Conservation (phyloP, 2,329 filamentous ascomycete species). For the Xylariaceae sp. region DNA sequence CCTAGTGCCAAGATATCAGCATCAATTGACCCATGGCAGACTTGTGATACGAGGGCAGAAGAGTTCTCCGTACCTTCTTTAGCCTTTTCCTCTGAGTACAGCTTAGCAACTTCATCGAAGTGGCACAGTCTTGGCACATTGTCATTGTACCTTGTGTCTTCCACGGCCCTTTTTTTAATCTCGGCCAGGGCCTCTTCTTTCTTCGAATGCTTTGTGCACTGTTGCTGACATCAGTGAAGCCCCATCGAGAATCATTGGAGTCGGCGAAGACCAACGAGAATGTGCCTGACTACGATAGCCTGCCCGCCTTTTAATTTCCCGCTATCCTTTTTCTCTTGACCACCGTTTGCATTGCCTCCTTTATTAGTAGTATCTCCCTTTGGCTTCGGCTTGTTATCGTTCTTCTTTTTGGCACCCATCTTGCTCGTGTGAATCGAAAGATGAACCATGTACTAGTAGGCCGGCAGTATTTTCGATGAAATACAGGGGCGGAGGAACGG, state of each 20-base stretch:
- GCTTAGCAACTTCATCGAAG: conserved; percentile 76
- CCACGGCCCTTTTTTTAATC: conserved; percentile 57
- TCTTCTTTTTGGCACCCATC: conserved; percentile 40
- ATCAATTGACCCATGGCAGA: too few species aligned
- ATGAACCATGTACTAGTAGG: background rate
- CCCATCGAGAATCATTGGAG: background rate
- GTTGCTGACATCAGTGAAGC: background rate
- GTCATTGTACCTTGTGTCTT: too few species aligned
- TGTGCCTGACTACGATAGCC: conserved; percentile 31
- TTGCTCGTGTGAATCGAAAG: background rate
- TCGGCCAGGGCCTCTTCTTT: conserved; percentile 78
- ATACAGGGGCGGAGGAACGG: too few species aligned
- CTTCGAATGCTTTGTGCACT: conserved; percentile 78
- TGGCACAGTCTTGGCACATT: conserved; percentile 51
- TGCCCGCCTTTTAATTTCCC: conserved; percentile 31
- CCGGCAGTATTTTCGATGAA: too few species aligned
- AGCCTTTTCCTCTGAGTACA: conserved; percentile 80
- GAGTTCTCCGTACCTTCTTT: conserved; percentile 57
- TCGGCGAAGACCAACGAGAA: conserved; percentile 26
- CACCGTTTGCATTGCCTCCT: conserved; percentile 26
- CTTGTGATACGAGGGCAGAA: background rate
- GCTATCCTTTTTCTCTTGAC: conserved; percentile 31
- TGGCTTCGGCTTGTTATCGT: conserved; percentile 31
- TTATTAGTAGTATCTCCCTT: conserved; percentile 31
- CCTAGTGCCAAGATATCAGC: conserved; percentile 64